Percentiles rank a stretch among this genome's conserved stretches.
phyloP scores from a whole-genome alignment of 106 monocot species.

The Triglochin maritima region DNA sequence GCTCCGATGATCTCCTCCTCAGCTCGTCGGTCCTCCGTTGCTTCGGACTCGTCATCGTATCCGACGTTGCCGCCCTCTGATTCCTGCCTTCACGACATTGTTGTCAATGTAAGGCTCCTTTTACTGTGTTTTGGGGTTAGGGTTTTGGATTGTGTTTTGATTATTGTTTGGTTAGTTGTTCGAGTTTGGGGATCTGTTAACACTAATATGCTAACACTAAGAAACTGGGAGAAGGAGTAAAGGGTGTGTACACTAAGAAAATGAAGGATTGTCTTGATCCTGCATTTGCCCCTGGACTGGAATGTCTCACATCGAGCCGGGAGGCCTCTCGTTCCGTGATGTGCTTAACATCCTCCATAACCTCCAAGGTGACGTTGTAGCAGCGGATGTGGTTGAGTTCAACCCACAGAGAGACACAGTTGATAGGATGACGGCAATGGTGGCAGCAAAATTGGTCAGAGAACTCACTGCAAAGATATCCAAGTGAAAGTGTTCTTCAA shows the following conservation, averaged over 20 bases:
- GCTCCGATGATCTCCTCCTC: too few relatives aligned
- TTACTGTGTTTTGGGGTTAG: too few relatives aligned
- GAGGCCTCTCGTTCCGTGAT: slow-evolving; percentile 90
- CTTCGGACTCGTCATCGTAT: too few relatives aligned
- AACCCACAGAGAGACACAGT: slow-evolving; percentile 98
- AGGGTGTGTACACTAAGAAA: slow-evolving; percentile 86
- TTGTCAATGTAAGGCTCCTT: too few relatives aligned
- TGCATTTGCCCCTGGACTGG: slow-evolving; percentile 79
- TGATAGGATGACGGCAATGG: slow-evolving; percentile 98
- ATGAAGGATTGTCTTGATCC: slow-evolving; percentile 96
- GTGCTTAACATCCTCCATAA: slow-evolving; percentile 96
- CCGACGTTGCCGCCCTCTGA: too few relatives aligned
- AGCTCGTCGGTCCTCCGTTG: too few relatives aligned
- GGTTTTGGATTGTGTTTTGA: too few relatives aligned
- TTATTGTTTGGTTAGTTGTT: too few relatives aligned
- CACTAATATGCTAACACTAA: slow-evolving; percentile 1
- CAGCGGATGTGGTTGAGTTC: slow-evolving; percentile 95
- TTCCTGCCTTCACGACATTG: too few relatives aligned
- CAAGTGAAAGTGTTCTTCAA: slow-evolving; percentile 23
- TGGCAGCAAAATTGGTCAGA: slow-evolving; percentile 88
- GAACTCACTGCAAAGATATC: slow-evolving; percentile 95
- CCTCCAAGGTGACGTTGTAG: slow-evolving; percentile 75
- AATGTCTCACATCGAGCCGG: slow-evolving; percentile 94
- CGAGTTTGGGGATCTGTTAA: too few relatives aligned
- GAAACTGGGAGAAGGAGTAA: slow-evolving; percentile 89